Evolutionary conservation across 2,329 filamentous ascomycete genomes (phyloP), one percentile per base, ranked within the genome.

Genomic region (Botrytis fragariae): DNA sequence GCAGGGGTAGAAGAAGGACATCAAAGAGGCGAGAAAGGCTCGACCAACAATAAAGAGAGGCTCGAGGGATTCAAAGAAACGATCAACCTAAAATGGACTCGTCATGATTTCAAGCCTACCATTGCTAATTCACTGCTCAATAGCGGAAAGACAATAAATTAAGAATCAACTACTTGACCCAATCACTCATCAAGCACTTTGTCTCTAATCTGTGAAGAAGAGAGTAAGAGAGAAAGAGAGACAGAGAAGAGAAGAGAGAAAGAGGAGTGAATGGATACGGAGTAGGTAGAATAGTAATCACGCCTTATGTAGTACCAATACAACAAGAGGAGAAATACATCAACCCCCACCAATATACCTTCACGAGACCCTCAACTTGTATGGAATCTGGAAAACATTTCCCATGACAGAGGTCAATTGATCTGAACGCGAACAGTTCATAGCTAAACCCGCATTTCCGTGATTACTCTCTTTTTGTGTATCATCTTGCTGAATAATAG

Each of bases 331-430:
- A n/a, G 25, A 22, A 2, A 51, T 51, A 51, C 16, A n/a, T n/a
- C 12, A 37, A 48, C 45, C 45, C 9, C 45, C 22, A 4, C 45
- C 45, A 7, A 25, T 25, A 25, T 35, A 35, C 44, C 44, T 68
- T 68, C 45, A 39, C 64, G 16, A 68, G 64, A 68, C 45, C 45
- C 18, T 68, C 45, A 39, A 68, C 16, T 54, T n/a, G 64, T 14
- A 68, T n/a, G 39, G 35, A 51, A 51, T 20, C 8, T 67, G 32
- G 45, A 51, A 20, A 20, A n/a, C 1, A 8, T 4, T 20, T 51
- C 44, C 32, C 25, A 29, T n/a, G 10, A 8, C 7, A 51, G 48
- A 51, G 12, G 48, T 51, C 44, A 54, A 37, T 12, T 25, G n/a
- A 20, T 25, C 20, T 14, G 37, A n/a, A n/a, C n/a, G n/a, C n/a